These are phyloP conservation scores for Sclerotiophoma versabilis DNA, from an alignment of 2,329 filamentous ascomycete genomes.

Conservation along the genomic window DNA sequence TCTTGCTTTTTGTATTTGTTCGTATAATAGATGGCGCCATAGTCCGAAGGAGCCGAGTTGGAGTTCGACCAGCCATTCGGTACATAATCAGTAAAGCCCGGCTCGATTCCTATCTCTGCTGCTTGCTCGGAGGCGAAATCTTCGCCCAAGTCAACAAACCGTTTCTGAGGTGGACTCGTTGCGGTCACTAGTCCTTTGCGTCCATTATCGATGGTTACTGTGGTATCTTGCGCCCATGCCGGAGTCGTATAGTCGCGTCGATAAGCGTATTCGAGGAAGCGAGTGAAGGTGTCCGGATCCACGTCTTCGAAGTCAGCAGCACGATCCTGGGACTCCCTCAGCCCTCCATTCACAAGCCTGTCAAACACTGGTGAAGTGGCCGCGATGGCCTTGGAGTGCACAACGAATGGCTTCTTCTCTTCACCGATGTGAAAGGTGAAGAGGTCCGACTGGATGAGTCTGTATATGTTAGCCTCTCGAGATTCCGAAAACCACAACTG, in stretches of 20 bases:
- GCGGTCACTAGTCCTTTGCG: too few relatives aligned
- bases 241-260: slow-evolving; percentile 31
- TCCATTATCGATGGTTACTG: not conserved
- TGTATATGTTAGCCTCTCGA: not conserved
- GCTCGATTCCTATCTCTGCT: not conserved
- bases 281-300: slow-evolving; percentile 31
- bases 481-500: not conserved
- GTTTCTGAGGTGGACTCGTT: too few relatives aligned
- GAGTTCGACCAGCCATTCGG: not conserved
- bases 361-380: slow-evolving; percentile 25
- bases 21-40: not conserved
- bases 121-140: too few relatives aligned
- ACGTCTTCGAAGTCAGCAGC: slow-evolving; percentile 27
- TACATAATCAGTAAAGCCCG: not conserved
- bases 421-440: slow-evolving; percentile 38
- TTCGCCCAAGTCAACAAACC: too few relatives aligned
- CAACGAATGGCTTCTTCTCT: slow-evolving; percentile 21
- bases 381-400: slow-evolving; percentile 33
- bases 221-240: not conserved
- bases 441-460: slow-evolving; percentile 27
- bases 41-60: slow-evolving; percentile 7
- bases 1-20: not conserved
- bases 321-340: slow-evolving; percentile 27
- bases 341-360: slow-evolving; percentile 28
- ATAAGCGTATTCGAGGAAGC: slow-evolving; percentile 40